These are phyloP conservation scores for Decorospora gaudefroyi DNA, from an alignment of 2,329 filamentous ascomycete genomes.

Conservation along the genomic window DNA sequence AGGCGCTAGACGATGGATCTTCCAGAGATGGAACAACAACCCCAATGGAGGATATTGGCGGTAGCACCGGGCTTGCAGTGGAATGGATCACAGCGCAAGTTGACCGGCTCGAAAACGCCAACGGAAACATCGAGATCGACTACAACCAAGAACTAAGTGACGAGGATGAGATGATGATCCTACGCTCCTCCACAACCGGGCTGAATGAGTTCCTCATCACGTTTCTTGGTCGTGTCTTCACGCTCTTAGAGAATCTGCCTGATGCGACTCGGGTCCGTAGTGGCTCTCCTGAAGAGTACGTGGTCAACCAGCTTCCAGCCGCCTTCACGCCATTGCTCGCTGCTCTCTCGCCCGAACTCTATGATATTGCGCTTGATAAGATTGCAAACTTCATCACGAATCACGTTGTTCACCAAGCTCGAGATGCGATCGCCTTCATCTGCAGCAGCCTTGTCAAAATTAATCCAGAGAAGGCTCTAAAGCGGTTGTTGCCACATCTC, in stretches of 20 bases:
- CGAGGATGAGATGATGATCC: conserved; percentile 81
- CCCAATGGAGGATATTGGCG: conserved; percentile 43
- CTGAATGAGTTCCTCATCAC: conserved; percentile 91
- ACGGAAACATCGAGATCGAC: conserved; percentile 81
- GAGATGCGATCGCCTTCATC: conserved; percentile 98
- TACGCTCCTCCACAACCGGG: conserved; percentile 91
- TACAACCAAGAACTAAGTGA: conserved; percentile 82
- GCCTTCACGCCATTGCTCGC: conserved; percentile 89
- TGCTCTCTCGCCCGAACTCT: conserved; percentile 88
- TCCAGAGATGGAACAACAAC: conserved; percentile 36
- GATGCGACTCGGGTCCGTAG: conserved; percentile 86
- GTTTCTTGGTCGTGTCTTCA: conserved; percentile 92
- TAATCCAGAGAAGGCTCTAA: conserved; percentile 89
- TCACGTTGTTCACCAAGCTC: conserved; percentile 94
- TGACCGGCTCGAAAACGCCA: conserved; percentile 88
- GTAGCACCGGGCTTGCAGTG: conserved; percentile 67
- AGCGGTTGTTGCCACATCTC: conserved; percentile 86
- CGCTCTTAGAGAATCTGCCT: conserved; percentile 89
- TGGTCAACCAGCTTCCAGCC: conserved; percentile 92
- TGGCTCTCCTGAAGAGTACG: conserved; percentile 92
- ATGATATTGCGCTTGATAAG: conserved; percentile 89
- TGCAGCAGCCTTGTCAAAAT: conserved; percentile 96
- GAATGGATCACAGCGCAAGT: conserved; percentile 95
- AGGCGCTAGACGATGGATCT: conserved; percentile 16
- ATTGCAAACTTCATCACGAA: conserved; percentile 87